Evolutionary conservation across 2,329 filamentous ascomycete species (phyloP).

Genomic region (Neonectria coccinea): DNA sequence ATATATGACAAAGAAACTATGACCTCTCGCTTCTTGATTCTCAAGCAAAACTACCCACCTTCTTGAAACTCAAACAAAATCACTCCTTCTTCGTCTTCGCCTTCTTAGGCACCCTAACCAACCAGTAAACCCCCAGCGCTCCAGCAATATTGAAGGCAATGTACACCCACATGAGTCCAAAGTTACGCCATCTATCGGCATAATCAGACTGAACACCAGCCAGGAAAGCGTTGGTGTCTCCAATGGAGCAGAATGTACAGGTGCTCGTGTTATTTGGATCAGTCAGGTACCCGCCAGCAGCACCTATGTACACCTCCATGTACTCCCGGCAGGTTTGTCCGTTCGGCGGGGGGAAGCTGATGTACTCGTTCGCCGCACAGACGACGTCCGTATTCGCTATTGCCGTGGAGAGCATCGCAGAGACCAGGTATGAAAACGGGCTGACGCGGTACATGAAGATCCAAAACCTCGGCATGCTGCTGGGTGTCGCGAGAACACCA

Average conservation of each 20-base stretch:
- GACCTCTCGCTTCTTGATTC: not conserved
- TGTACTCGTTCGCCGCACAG: constrained; percentile 77
- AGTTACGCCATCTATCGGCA: constrained; percentile 74
- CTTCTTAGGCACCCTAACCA: constrained; percentile 61
- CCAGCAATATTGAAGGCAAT: constrained; percentile 69
- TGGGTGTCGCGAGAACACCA: constrained; percentile 47
- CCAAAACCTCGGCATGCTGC: constrained; percentile 67
- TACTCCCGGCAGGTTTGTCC: constrained; percentile 72
- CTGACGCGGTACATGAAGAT: constrained; percentile 73
- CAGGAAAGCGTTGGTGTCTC: constrained; percentile 65
- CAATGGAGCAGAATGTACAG: constrained; percentile 69
- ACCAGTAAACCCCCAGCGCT: constrained; percentile 68
- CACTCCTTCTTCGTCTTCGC: constrained; percentile 31
- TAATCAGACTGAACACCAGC: constrained; percentile 63
- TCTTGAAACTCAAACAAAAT: not conserved
- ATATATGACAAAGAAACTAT: not conserved
- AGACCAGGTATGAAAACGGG: constrained; percentile 85
- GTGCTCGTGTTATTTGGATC: constrained; percentile 58
- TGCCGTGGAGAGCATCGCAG: constrained; percentile 76
- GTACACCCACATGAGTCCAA: constrained; percentile 71
- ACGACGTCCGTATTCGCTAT: constrained; percentile 74
- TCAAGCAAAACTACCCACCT: not conserved
- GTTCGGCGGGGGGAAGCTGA: constrained; percentile 71
- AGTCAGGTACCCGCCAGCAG: constrained; percentile 64
- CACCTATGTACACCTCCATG: constrained; percentile 61